Evolutionary conservation across 306 rosid genomes (phyloP), one percentile per base, ranked within the genome.

Genomic region (Vigna reflexopilosa): DNA sequence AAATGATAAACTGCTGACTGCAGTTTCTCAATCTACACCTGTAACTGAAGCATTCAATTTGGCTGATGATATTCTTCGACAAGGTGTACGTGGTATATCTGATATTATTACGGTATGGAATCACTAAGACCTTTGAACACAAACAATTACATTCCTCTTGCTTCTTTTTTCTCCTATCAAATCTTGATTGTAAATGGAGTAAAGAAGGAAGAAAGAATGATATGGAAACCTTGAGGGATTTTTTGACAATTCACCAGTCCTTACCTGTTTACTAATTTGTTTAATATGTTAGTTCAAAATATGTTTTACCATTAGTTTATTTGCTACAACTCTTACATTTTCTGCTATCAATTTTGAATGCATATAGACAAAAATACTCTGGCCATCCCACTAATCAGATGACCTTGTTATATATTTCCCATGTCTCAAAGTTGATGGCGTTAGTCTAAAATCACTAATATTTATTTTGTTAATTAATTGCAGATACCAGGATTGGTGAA

Each of bases 21-120:
- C 99, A 57, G 98, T 95, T 82, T 88, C 99, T 66, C 98, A 85
- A 73, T 92, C 97, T 70, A 95, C 99, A 75, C 97, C 98, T 57
- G 99, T 93, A 81, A 95, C 99, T 40, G 99, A 95, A 83, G 99
- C 99, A 72, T 95, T 95, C 87, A 95, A 92, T 86, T 77, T 95
- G 56, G 99, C 98, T 68, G 99, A 95, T 87, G 98, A 95, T 87
- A 95, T 91, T 86, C 96, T 95, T 73, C 92, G 98, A 51, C 99
- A 95, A 85, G 99, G 99, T 89, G 99, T 95, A 65, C 99, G 99
- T 67, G 99, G 99, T 54, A 95, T 95, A 84, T 95, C 99, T 65
- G 99, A 95, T 83, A 95, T 95, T 83, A 95, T 95, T 85, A 95
- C 92, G 96, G 99, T 95, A 91, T 69, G 88, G 36, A 80, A 72